phyloP scores from a whole-genome alignment of 2,329 filamentous ascomycete species.

The Colletotrichum cereale region DNA sequence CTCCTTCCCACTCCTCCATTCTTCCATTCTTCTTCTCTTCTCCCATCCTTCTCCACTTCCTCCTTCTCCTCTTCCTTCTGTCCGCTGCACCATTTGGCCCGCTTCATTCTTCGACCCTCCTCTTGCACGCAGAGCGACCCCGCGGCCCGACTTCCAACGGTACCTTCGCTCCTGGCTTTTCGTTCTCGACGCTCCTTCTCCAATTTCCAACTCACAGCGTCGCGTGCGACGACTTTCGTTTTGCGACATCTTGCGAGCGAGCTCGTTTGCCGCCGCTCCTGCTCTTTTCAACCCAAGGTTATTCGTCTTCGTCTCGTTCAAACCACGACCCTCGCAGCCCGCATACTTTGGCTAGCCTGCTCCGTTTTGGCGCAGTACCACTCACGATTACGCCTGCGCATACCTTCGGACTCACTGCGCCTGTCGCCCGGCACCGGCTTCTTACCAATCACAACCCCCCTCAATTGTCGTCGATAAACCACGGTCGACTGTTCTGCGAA shows the following conservation, averaged over 20 bases:
- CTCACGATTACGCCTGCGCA: conserved; percentile 36
- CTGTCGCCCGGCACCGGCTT: not conserved
- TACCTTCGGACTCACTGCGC: conserved; percentile 11
- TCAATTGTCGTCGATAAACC: not conserved
- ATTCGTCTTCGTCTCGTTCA: conserved; percentile 18
- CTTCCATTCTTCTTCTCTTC: conserved; percentile 12
- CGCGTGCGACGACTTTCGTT: conserved; percentile 42
- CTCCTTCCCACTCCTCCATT: conserved; percentile 2
- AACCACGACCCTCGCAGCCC: conserved; percentile 15
- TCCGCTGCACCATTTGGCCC: conserved; percentile 1
- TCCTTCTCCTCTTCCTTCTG: not conserved
- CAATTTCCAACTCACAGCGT: conserved; percentile 35
- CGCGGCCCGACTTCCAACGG: conserved; percentile 27
- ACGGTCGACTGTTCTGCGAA: conserved; percentile 15
- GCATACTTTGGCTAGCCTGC: not conserved
- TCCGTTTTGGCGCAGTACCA: conserved; percentile 11
- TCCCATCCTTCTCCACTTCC: conserved; percentile 9
- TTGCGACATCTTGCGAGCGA: conserved; percentile 37
- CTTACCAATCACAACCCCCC: conserved; percentile 11
- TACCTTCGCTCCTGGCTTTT: conserved; percentile 22
- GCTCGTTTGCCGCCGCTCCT: conserved; percentile 19
- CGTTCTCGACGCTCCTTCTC: conserved; percentile 39
- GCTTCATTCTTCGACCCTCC: conserved; percentile 27
- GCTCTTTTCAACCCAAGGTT: conserved; percentile 7
- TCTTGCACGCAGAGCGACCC: conserved; percentile 36